Evolutionary conservation across 2,329 filamentous ascomycete genomes (phyloP).

Genomic region (Fusarium graminum): DNA sequence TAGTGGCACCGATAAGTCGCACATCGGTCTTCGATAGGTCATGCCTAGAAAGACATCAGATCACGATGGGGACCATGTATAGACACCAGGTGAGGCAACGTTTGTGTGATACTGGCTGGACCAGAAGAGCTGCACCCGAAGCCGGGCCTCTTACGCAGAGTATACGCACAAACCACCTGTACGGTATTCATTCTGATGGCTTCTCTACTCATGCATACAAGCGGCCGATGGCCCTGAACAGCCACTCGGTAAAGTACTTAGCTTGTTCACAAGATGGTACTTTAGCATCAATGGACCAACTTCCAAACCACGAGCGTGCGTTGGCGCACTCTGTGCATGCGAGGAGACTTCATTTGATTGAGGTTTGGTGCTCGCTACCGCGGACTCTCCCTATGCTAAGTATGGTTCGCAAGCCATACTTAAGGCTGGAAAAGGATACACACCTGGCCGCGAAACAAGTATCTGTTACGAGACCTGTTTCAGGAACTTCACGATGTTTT

Average conservation of each 20-base stretch:
- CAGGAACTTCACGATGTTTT: slow-evolving; percentile 6
- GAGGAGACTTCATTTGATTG: neutral
- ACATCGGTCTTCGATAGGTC: neutral
- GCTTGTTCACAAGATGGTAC: neutral
- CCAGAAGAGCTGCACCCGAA: neutral
- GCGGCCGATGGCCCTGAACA: too few relatives aligned
- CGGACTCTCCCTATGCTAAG: slow-evolving; percentile 3
- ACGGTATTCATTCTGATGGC: neutral
- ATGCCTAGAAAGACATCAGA: neutral
- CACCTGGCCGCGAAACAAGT: neutral
- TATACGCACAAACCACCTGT: neutral
- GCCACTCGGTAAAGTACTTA: neutral
- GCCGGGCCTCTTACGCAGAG: neutral
- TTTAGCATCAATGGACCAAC: slow-evolving; percentile 20
- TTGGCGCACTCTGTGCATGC: slow-evolving; percentile 4
- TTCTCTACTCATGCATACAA: neutral
- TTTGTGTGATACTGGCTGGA: neutral
- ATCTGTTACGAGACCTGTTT: slow-evolving; percentile 9
- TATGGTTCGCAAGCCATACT: slow-evolving; percentile 3
- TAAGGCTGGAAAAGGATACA: slow-evolving; percentile 4
- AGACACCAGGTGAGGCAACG: neutral
- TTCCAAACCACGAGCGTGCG: neutral
- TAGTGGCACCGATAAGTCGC: slow-evolving; percentile 1
- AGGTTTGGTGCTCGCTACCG: neutral
- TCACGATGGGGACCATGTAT: neutral